A percentile compares a stretch with the other conserved stretches of the same genome.
Evolutionary conservation across 2,329 filamentous ascomycete species (phyloP).

Genomic region (Colletotrichum ledebouriae): DNA sequence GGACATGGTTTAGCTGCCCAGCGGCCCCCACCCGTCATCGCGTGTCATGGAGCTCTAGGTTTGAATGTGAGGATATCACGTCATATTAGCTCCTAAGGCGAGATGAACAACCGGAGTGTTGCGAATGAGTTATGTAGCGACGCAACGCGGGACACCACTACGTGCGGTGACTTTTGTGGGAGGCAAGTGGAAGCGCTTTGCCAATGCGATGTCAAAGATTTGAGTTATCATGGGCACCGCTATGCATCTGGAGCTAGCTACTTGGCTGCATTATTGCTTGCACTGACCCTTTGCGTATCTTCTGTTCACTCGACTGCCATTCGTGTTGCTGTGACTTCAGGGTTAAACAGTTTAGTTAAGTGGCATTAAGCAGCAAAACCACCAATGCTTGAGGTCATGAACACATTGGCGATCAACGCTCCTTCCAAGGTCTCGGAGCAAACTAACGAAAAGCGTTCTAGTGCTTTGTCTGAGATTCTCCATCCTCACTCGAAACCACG

Average conservation of each 20-base stretch:
- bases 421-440: not conserved
- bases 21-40: slow-evolving; percentile 4
- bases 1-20: slow-evolving; percentile 9
- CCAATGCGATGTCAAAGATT: slow-evolving; percentile 4
- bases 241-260: too few relatives aligned
- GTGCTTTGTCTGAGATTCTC: slow-evolving; percentile 36
- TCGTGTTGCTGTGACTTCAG: not conserved
- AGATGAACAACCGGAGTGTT: slow-evolving; percentile 23
- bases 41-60: slow-evolving; percentile 12
- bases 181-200: slow-evolving; percentile 23
- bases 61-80: slow-evolving; percentile 35
- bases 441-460: not conserved
- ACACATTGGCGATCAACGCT: not conserved
- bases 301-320: too few relatives aligned
- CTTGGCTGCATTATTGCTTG: too few relatives aligned
- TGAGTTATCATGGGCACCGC: not conserved
- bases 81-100: slow-evolving; percentile 42
- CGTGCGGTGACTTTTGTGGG: not conserved
- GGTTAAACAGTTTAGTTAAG: not conserved
- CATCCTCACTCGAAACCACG: slow-evolving; percentile 41
- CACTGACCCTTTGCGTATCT: too few relatives aligned
- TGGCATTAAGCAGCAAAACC: not conserved
- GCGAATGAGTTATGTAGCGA: not conserved
- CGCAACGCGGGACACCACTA: not conserved
- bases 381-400: too few relatives aligned